Conservation (phyloP, 257 asterid genomes). For the Prunella vulgaris region DNA sequence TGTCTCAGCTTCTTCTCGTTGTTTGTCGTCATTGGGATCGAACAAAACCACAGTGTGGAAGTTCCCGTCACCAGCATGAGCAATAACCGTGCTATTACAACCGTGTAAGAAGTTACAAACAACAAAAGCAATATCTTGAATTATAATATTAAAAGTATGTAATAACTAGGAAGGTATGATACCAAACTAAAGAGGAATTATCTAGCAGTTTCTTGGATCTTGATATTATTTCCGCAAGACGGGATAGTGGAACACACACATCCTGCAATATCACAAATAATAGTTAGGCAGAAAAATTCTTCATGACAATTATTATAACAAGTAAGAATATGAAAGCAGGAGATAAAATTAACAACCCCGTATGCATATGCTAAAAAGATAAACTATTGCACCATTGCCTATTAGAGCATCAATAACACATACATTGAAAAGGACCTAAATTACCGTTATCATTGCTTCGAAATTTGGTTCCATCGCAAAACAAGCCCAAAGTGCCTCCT, state of each 20-base stretch:
- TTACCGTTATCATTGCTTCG: slow-evolving; percentile 85
- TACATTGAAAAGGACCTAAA: not conserved
- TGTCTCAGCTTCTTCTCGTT: slow-evolving; percentile 81
- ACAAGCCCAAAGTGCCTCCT: slow-evolving; percentile 99
- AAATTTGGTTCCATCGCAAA: slow-evolving; percentile 80
- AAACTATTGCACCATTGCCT: not conserved
- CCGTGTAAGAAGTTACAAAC: not conserved
- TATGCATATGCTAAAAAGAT: not conserved
- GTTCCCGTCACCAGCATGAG: slow-evolving; percentile 99
- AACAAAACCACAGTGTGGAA: slow-evolving; percentile 80
- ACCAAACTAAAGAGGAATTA: slow-evolving; percentile 80
- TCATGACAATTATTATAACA: not conserved
- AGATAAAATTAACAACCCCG: not conserved
- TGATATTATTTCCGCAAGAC: slow-evolving; percentile 78
- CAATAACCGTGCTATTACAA: slow-evolving; percentile 74
- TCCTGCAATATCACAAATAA: slow-evolving; percentile 45
- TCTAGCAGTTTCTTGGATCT: slow-evolving; percentile 73
- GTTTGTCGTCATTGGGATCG: slow-evolving; percentile 63
- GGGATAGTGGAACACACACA: slow-evolving; percentile 89
- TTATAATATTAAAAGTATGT: not conserved
- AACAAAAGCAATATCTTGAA: not conserved
- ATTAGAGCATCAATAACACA: not conserved
- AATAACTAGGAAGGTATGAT: slow-evolving; percentile 13
- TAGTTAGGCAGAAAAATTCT: not conserved
- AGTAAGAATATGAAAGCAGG: not conserved